These are phyloP conservation scores for Blastobotrys mokoenaii DNA, from an alignment of 805 yeast genomes.

Conservation along the genomic window DNA sequence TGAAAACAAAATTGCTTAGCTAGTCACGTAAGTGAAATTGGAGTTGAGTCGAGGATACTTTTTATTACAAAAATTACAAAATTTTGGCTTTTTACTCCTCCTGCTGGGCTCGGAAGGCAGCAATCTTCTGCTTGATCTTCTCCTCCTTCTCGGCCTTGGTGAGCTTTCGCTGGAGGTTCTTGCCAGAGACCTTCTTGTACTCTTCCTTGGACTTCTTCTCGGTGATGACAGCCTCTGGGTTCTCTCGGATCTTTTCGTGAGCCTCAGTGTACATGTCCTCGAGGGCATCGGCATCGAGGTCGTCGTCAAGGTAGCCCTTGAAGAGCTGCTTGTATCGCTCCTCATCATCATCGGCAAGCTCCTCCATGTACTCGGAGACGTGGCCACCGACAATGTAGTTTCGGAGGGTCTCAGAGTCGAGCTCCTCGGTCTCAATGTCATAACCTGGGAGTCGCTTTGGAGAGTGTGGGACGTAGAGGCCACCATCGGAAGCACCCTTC, in stretches of 20 bases:
- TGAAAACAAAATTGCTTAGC: too few species aligned
- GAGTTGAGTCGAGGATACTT: not conserved
- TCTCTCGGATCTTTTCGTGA: constrained; percentile 92
- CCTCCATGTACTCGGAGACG: constrained; percentile 99
- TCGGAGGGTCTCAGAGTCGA: constrained; percentile 95
- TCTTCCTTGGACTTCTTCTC: constrained; percentile 94
- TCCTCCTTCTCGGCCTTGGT: constrained; percentile 87
- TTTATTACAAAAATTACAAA: not conserved
- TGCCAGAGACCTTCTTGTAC: constrained; percentile 94
- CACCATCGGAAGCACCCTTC: constrained; percentile 99
- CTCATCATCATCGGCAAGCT: constrained; percentile 99
- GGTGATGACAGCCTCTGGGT: constrained; percentile 86
- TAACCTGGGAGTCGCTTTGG: constrained; percentile 99
- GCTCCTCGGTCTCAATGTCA: constrained; percentile 98
- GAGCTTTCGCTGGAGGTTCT: constrained; percentile 81
- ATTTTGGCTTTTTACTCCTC: not conserved
- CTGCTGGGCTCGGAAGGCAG: constrained; percentile 43
- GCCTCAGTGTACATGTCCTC: constrained; percentile 95
- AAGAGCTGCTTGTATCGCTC: constrained; percentile 95
- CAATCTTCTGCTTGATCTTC: constrained; percentile 86
- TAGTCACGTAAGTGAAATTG: too few species aligned
- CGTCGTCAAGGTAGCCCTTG: constrained; percentile 95
- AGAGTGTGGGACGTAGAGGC: constrained; percentile 97
- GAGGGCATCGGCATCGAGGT: constrained; percentile 90
- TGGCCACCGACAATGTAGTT: constrained; percentile 99